Base-by-base conservation (phyloP, 768 basidiomycete species). In the Trametes cingulata region DNA sequence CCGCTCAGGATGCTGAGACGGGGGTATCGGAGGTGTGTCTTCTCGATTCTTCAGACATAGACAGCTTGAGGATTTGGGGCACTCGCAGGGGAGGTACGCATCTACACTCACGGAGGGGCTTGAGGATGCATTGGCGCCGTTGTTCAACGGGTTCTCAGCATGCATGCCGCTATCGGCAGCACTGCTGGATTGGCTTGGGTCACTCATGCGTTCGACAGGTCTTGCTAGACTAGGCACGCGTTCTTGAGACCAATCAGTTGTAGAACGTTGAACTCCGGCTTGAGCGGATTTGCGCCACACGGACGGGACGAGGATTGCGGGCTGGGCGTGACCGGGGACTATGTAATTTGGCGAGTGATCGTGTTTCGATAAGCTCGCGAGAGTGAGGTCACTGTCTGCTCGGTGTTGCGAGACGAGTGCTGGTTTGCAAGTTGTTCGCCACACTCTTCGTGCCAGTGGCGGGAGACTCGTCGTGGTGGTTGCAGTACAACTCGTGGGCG, bases 131-230 rank as follows among this genome's bases (percentile, higher is more conserved):
- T 36, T 17, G 22, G 6, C 20, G 33, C 41, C 55, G 47, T 49
- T 39, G 29, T 54, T 60, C 40, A 39, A 36, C 46, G 29, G 7
- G 52, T n/a, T 22, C 22, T 52, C 22, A 41, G n/a, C 47, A 19
- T 50, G 60, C 10, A 19, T 29, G 45, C n/a, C 33, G 35, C 47
- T 17, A 19, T 45, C 22, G 17, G 20, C 27, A 9, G 39, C 37
- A 13, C 42, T 27, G 35, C 6, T 17, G 24, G 37, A 46, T 45
- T 42, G 29, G 25, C 12, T 61, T 61, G 53, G 48, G 39, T 47
- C 60, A 61, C 60, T 55, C 60, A 61, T 61, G 33, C 10, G 40
- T 33, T 24, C 33, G 36, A 42, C 60, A 50, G 35, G 52, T 49
- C 33, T 35, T 43, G 20, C 20, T 25, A 42, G 19, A 49, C 56